A percentile compares a stretch with the other conserved stretches of the same genome.
These are phyloP conservation scores for Saccharomycopsis oosterbeekiorum DNA, from an alignment of 805 yeast genomes.

Conservation along the genomic window DNA sequence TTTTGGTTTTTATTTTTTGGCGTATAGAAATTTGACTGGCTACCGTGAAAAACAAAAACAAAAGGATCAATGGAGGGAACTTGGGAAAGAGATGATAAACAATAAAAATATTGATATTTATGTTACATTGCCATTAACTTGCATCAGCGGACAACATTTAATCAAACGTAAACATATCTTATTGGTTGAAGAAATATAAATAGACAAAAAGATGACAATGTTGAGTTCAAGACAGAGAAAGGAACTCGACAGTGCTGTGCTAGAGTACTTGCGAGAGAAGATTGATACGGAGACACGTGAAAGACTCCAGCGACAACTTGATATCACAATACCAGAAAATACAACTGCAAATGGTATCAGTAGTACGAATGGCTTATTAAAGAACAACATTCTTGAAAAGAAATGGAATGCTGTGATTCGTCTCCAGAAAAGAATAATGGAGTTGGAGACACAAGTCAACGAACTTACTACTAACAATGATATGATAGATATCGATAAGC, in stretches of 20 bases:
- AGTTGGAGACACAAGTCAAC: slow-evolving; percentile 50
- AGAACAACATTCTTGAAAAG: slow-evolving; percentile 41
- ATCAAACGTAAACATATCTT: no score
- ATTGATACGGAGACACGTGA: slow-evolving; percentile 3
- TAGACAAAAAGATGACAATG: background rate
- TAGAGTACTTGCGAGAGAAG: slow-evolving; percentile 7
- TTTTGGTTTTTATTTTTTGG: background rate
- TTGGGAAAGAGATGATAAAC: background rate
- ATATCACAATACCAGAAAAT: background rate
- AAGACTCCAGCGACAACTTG: slow-evolving; percentile 2
- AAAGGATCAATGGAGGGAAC: background rate
- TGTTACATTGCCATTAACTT: no score
- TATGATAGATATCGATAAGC: slow-evolving; percentile 28
- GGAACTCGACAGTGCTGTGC: slow-evolving; percentile 14
- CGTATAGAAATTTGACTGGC: background rate
- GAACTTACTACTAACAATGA: slow-evolving; percentile 31
- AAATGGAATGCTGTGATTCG: slow-evolving; percentile 85
- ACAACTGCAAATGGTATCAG: background rate
- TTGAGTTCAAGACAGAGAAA: slow-evolving; percentile 10
- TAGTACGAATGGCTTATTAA: slow-evolving; percentile 18
- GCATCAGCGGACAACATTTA: no score
- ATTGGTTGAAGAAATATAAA: background rate
- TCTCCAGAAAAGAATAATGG: slow-evolving; percentile 63
- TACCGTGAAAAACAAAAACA: background rate
- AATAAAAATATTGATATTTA: background rate